phyloP scores from a whole-genome alignment of 768 basidiomycete genomes.

The Pluteus cervinus region DNA sequence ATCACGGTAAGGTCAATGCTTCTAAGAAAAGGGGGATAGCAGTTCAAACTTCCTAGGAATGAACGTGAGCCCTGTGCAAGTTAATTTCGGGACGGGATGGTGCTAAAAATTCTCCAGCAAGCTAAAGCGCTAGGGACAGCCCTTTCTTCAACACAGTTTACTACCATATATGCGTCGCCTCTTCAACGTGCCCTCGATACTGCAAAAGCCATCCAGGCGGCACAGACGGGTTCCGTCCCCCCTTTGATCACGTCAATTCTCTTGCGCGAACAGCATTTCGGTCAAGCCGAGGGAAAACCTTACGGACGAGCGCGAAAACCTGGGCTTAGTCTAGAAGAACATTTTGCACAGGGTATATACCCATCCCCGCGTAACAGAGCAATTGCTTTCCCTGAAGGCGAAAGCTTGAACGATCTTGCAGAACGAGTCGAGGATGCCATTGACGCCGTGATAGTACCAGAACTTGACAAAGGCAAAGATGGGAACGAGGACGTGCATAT shows the following conservation, averaged over 20 bases:
- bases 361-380: slow-evolving; percentile 39
- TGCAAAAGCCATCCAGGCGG: slow-evolving; percentile 46
- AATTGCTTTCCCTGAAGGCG: slow-evolving; percentile 64
- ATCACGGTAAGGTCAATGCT: slow-evolving; percentile 48
- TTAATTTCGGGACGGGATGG: neutral
- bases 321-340: slow-evolving; percentile 33
- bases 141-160: slow-evolving; percentile 41
- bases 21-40: no score
- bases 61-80: slow-evolving; percentile 28
- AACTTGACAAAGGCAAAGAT: slow-evolving; percentile 38
- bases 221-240: slow-evolving; percentile 41
- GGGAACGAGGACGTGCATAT: slow-evolving; percentile 39
- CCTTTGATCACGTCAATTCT: slow-evolving; percentile 41
- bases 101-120: slow-evolving; percentile 35
- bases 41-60: slow-evolving; percentile 33
- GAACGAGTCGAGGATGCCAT: slow-evolving; percentile 47
- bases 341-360: slow-evolving; percentile 47
- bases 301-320: slow-evolving; percentile 30
- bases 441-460: slow-evolving; percentile 47
- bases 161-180: slow-evolving; percentile 59
- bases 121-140: slow-evolving; percentile 54
- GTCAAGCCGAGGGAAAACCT: slow-evolving; percentile 60
- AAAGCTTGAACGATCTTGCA: slow-evolving; percentile 60
- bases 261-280: slow-evolving; percentile 67
- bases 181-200: slow-evolving; percentile 61